These are phyloP conservation scores for Chlorella ohadii DNA, from an alignment of 139 green algal species.

Conservation along the genomic window DNA sequence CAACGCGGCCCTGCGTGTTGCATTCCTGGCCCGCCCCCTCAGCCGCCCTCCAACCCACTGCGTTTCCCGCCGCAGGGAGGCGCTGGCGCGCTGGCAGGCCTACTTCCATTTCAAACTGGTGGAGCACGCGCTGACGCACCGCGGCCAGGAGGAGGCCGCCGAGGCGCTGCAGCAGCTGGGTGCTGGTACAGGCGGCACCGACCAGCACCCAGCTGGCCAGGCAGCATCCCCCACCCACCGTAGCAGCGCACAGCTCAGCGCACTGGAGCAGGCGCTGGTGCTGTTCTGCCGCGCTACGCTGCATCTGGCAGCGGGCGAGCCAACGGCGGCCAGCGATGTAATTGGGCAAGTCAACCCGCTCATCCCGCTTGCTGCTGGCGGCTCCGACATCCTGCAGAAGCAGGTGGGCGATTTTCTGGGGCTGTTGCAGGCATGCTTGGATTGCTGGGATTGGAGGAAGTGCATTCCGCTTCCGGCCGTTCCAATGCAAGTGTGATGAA, in stretches of 20 bases:
- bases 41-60: no score
- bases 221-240: no score
- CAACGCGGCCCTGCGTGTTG: not conserved
- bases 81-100: conserved; percentile 26
- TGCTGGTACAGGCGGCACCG: not conserved
- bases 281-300: not conserved
- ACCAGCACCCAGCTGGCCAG: no score
- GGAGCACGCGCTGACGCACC: conserved; percentile 13
- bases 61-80: conserved; percentile 1
- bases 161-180: not conserved
- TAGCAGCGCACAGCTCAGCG: not conserved
- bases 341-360: no score
- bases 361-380: no score
- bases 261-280: not conserved
- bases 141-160: not conserved
- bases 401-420: no score
- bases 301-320: no score
- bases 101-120: conserved; percentile 36
- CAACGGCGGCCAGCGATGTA: no score
- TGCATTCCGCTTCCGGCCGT: no score
- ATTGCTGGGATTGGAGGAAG: not conserved
- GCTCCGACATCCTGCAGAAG: no score
- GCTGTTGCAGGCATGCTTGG: no score
- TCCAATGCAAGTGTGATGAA: no score
- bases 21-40: not conserved